A percentile compares a stretch with the other conserved stretches of the same genome.
phyloP scores from a whole-genome alignment of 441 rosid genomes.

The Gossypium aridum region DNA sequence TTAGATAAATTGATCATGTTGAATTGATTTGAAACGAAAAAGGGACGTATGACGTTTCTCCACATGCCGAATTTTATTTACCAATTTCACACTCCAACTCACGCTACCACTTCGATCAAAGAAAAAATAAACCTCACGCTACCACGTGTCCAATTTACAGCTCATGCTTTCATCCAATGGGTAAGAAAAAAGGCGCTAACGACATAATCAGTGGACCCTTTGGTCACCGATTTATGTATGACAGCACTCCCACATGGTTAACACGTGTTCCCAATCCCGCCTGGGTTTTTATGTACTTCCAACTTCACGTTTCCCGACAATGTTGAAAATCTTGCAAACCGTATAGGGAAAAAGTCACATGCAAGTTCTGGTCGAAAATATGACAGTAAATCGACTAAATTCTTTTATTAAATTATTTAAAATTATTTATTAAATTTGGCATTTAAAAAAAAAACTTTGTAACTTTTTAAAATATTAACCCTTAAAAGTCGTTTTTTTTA shows the following conservation, averaged over 20 bases:
- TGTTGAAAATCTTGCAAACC: neutral
- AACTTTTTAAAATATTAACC: too few species aligned
- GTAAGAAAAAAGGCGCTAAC: neutral
- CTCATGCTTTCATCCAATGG: neutral
- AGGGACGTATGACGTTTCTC: neutral
- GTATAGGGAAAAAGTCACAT: neutral
- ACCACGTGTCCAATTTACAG: neutral
- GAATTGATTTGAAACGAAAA: too few species aligned
- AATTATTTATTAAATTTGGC: too few species aligned
- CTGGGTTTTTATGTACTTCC: neutral
- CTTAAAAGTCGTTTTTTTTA: too few species aligned
- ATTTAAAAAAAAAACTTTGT: too few species aligned
- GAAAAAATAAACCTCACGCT: too few species aligned
- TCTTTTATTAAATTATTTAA: too few species aligned
- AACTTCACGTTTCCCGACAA: neutral
- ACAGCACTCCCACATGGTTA: neutral
- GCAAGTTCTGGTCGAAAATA: neutral
- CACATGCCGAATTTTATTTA: neutral
- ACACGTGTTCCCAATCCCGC: neutral
- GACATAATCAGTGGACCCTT: neutral
- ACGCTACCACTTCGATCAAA: too few species aligned
- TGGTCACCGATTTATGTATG: neutral
- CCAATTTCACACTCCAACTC: neutral
- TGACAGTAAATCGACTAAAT: too few species aligned
- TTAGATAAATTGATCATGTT: too few species aligned